Base-by-base conservation (phyloP, 192 early-diverging fungal genomes). In the Podila minutissima region DNA sequence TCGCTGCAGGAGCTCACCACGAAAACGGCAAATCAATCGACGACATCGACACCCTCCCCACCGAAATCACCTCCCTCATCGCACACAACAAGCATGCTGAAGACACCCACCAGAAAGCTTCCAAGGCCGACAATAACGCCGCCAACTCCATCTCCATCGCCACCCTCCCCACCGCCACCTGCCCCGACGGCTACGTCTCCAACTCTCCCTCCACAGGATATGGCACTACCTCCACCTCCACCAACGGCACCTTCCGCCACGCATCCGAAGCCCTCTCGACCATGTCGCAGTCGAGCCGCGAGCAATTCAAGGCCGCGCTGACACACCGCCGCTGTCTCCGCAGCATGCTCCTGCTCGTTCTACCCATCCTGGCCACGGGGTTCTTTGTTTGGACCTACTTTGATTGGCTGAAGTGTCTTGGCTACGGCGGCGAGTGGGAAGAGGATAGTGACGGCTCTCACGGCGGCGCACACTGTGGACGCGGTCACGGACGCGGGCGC, bases 301-400 rank as follows among this genome's bases (percentile, higher is more conserved):
- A 22, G 19, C 53, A 53, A 22, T 37, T 38, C 19, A 53, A 53
- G 50, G 50, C 50, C 19, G 50, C 50, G 8, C 29, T 75, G n/a
- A 29, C 29, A 33, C 62, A 63, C 22, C 59, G 74, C 22, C 74
- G 74, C 2, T 59, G 61, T 26, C 12, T 72, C 15, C 71, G 64
- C 22, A 31, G 59, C 4, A 2, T 49, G 17, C 32, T 70, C 26
- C 13, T 69, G 32, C 22, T 76, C 17, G 13, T 46, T 2, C 51
- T 76, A 3, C 68, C 68, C 13, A 22, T 67, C 37, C 8, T 66
- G 17, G 35, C 63, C 0, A 58, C 63, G 0, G 28, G 17, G 17
- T 76, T 76, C 51, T 68, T 76, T 48, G 48, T 70, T 7, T 76
- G 62, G 67, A 38, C 62, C 1, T 66, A 19, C n/a, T 11, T 70